phyloP scores from a whole-genome alignment of 495 filamentous ascomycete genomes.

The Aspergillus kassunensis region DNA sequence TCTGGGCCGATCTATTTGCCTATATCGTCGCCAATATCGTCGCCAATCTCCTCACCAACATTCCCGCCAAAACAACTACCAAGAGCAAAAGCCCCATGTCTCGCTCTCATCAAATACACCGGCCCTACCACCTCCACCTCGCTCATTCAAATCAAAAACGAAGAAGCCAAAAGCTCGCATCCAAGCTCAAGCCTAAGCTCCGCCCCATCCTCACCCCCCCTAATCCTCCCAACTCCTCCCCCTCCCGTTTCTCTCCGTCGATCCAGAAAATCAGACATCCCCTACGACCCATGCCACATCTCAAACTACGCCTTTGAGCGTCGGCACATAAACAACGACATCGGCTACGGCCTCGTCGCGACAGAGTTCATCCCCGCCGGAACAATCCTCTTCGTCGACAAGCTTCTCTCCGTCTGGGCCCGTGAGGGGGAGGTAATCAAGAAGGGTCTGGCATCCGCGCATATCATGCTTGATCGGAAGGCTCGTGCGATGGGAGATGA shows the following conservation, averaged over 20 bases:
- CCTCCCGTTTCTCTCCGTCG: too few species aligned
- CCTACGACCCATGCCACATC: not conserved
- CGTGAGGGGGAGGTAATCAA: not conserved
- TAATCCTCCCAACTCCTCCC: not conserved
- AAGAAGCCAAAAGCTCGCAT: too few species aligned
- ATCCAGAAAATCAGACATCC: too few species aligned
- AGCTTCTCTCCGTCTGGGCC: not conserved
- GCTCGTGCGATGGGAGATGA: conserved; percentile 9
- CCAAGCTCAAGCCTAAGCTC: not conserved
- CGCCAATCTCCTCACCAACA: too few species aligned
- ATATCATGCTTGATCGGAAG: conserved; percentile 2
- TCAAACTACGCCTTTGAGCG: not conserved
- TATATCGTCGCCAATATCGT: too few species aligned
- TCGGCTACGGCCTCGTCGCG: conserved; percentile 8
- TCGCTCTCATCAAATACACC: not conserved
- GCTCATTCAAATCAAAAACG: not conserved
- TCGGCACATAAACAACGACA: not conserved
- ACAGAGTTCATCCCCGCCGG: conserved; percentile 8
- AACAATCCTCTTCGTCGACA: conserved; percentile 10
- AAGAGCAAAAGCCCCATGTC: not conserved
- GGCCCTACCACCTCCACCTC: not conserved
- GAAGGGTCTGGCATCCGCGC: not conserved
- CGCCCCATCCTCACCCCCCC: not conserved
- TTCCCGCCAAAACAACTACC: too few species aligned
- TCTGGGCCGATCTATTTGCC: too few species aligned